These are phyloP conservation scores for Pythium aristosporum DNA, from an alignment of 352 stramenopile species.

Conservation along the genomic window DNA sequence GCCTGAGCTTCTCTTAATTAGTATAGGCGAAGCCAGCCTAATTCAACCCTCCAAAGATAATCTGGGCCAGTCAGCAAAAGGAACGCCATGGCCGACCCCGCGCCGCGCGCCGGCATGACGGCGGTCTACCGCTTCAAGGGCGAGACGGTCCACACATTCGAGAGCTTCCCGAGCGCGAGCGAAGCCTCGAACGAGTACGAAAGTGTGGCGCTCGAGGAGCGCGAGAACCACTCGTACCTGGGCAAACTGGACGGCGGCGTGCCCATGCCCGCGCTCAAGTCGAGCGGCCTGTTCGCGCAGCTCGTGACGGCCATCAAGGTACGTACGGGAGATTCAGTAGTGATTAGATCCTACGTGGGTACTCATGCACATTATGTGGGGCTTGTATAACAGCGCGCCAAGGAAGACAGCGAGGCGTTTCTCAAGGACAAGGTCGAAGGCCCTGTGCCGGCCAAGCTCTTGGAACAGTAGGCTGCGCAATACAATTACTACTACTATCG, in stretches of 20 bases:
- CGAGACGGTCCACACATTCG: conserved; percentile 64
- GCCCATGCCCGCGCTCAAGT: conserved; percentile 65
- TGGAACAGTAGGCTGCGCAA: conserved; percentile 43
- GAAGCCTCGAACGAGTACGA: conserved; percentile 76
- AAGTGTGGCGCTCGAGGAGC: conserved; percentile 35
- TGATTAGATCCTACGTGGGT: neutral
- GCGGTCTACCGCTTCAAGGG: conserved; percentile 67
- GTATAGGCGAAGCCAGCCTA: too few species aligned
- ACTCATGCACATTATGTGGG: neutral
- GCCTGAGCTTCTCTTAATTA: too few species aligned
- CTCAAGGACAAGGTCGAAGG: conserved; percentile 82
- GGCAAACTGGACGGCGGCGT: conserved; percentile 67
- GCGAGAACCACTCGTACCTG: conserved; percentile 64
- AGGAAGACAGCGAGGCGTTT: conserved; percentile 78
- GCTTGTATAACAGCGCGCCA: conserved; percentile 45
- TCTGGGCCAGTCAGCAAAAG: neutral
- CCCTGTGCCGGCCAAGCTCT: conserved; percentile 63
- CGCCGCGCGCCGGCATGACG: conserved; percentile 36
- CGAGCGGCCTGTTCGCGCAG: conserved; percentile 59
- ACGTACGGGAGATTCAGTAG: neutral
- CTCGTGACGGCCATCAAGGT: conserved; percentile 80
- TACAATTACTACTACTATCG: neutral
- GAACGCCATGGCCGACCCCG: conserved; percentile 5
- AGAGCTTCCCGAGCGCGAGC: conserved; percentile 51
- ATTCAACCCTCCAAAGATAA: neutral